Base-by-base conservation (phyloP, 495 filamentous ascomycete genomes). In the Pseudomonodictys pantanalensis region DNA sequence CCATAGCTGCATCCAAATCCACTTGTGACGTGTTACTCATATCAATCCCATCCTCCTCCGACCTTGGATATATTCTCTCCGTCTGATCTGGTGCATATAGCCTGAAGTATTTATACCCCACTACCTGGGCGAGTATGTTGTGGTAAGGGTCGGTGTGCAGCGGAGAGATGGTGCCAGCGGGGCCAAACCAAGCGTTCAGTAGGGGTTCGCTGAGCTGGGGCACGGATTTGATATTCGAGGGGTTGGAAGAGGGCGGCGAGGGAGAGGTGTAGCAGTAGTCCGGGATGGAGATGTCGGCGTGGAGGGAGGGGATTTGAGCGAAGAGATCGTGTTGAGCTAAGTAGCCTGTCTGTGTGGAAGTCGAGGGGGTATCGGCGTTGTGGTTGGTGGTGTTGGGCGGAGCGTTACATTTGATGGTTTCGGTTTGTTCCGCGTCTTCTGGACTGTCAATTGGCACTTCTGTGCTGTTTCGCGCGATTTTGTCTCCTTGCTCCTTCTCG, bases 131-230 rank as follows among this genome's bases (percentile, higher is more conserved):
- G 10, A 98, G 80, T 29, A 97, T 82, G 65, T 98, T 98, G 67
- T 97, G 88, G 68, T 96, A 91, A 1, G 91, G 90, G 68, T 98
- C 93, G 20, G 90, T 92, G 70, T 98, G 93, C 18, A 97, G 73
- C 4, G 95, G 93, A 0, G 89, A 95, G 38, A 97, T 91, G 1
- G 93, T 97, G 43, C 85, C 86, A 0, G 83, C 74, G 0, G 93
- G 93, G 0, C 93, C 93, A 52, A 97, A 87, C 93, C 93, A 98
- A 3, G 89, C 91, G 70, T 98, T 97, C 23, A 76, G 53, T 5
- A 72, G 30, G 1, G 72, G 71, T 24, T 67, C 67, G 11, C 70
- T 63, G 30, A 72, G 64, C 24, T 59, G 49, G 1, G 57, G 56
- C 2, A 79, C 71, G 0, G 78, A 76, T 35, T 77, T 72, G 12